Evolutionary conservation across 2,329 filamentous ascomycete genomes (phyloP).

Genomic region (Colletotrichum higginsianum): DNA sequence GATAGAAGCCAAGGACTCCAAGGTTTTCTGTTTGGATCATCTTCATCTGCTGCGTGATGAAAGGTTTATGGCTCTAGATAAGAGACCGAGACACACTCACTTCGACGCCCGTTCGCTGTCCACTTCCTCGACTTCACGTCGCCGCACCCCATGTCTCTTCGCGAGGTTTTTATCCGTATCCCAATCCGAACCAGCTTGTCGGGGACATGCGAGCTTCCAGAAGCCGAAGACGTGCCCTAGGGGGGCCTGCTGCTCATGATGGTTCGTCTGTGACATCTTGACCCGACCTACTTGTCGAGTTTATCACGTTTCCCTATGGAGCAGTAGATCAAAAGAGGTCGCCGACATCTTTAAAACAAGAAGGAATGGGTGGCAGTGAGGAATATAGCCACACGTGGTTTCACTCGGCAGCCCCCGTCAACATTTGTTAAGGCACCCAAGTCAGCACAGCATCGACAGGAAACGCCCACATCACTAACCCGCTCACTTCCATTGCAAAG

Average conservation of each 20-base stretch:
- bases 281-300: not conserved
- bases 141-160: not conserved
- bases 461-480: not conserved
- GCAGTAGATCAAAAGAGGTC: not conserved
- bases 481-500: too few species aligned
- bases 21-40: not conserved
- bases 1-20: too few species aligned
- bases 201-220: not conserved
- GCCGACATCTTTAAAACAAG: not conserved
- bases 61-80: not conserved
- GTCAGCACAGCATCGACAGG: not conserved
- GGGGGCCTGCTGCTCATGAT: not conserved
- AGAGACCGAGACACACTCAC: not conserved
- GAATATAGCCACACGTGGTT: too few species aligned
- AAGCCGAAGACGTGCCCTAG: not conserved
- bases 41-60: not conserved
- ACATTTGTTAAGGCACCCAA: too few species aligned
- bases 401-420: not conserved
- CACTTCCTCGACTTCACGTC: not conserved
- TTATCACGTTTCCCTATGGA: not conserved
- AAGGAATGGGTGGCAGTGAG: not conserved
- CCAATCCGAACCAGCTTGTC: not conserved
- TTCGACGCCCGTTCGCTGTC: not conserved
- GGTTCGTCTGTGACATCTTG: not conserved
- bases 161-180: conserved; percentile 14